phyloP scores from a whole-genome alignment of 2,329 filamentous ascomycete genomes.

The Aureobasidium sp. region DNA sequence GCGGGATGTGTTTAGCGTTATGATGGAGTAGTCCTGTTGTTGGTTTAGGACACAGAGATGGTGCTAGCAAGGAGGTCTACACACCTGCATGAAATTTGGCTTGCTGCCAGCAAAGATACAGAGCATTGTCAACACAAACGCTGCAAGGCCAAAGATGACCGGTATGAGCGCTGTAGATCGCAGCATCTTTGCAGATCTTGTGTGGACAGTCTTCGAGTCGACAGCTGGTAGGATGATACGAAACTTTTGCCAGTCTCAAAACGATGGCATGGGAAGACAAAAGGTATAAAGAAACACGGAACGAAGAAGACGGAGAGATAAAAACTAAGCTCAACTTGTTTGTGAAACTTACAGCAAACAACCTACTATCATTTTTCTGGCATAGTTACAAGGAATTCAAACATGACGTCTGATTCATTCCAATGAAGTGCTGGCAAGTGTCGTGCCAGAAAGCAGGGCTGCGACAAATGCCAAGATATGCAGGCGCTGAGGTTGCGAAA shows the following conservation, averaged over 20 bases:
- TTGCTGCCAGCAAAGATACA: constrained; percentile 56
- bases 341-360: neutral
- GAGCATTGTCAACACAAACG: constrained; percentile 52
- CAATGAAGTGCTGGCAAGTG: constrained; percentile 3
- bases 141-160: constrained; percentile 43
- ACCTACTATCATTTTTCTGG: neutral
- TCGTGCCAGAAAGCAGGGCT: constrained; percentile 8
- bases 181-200: constrained; percentile 37
- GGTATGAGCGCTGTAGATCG: constrained; percentile 45
- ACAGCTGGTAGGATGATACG: neutral
- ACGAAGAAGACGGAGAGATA: neutral
- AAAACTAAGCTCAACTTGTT: neutral
- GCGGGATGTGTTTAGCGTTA: constrained; percentile 48
- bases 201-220: neutral
- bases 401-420: constrained; percentile 15
- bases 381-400: constrained; percentile 6
- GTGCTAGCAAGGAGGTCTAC: constrained; percentile 7
- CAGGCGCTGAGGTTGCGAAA: constrained; percentile 7
- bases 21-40: neutral
- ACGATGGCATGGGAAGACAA: neutral
- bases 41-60: constrained; percentile 29
- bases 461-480: constrained; percentile 14
- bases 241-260: neutral
- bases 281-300: neutral
- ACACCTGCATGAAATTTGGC: constrained; percentile 44